These are phyloP conservation scores for Barbatosphaeria neglecta DNA, from an alignment of 495 filamentous ascomycete genomes.

Conservation along the genomic window DNA sequence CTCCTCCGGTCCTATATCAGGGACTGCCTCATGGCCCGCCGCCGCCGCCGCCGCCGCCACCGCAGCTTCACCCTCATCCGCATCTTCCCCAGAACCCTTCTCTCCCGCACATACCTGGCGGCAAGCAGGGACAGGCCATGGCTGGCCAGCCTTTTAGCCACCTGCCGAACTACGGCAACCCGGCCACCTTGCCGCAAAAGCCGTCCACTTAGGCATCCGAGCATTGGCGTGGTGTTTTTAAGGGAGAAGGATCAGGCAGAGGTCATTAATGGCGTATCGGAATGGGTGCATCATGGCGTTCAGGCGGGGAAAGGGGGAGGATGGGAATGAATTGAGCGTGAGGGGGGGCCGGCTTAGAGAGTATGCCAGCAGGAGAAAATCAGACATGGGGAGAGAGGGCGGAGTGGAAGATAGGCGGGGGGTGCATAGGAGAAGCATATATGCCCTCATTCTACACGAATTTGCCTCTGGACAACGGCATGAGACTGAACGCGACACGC, in stretches of 20 bases:
- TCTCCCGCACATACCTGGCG: conserved; percentile 25
- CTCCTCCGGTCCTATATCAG: conserved; percentile 2
- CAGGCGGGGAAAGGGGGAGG: not conserved
- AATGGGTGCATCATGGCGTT: conserved; percentile 1
- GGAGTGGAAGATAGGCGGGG: too few relatives aligned
- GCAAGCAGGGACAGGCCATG: conserved; percentile 18
- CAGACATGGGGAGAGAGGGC: too few relatives aligned
- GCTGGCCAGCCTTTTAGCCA: conserved; percentile 30
- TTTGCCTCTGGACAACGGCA: not conserved
- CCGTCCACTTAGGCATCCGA: conserved; percentile 29
- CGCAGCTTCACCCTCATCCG: conserved; percentile 9
- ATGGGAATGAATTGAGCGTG: too few relatives aligned
- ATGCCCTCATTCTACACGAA: too few relatives aligned
- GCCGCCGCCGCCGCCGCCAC: conserved; percentile 5
- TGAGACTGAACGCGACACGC: not conserved
- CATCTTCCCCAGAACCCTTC: conserved; percentile 23
- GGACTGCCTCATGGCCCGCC: not conserved
- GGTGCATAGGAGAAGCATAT: too few relatives aligned
- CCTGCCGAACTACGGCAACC: conserved; percentile 44
- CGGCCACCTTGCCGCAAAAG: conserved; percentile 44
- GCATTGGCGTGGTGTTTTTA: conserved; percentile 7
- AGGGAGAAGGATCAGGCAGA: not conserved
- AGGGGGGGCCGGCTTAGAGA: too few relatives aligned
- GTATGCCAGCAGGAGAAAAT: too few relatives aligned
- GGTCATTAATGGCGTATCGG: conserved; percentile 1